Evolutionary conservation across 352 stramenopile genomes (phyloP), one percentile per base, ranked within the genome.

Genomic region (Phytophthora fragariae): DNA sequence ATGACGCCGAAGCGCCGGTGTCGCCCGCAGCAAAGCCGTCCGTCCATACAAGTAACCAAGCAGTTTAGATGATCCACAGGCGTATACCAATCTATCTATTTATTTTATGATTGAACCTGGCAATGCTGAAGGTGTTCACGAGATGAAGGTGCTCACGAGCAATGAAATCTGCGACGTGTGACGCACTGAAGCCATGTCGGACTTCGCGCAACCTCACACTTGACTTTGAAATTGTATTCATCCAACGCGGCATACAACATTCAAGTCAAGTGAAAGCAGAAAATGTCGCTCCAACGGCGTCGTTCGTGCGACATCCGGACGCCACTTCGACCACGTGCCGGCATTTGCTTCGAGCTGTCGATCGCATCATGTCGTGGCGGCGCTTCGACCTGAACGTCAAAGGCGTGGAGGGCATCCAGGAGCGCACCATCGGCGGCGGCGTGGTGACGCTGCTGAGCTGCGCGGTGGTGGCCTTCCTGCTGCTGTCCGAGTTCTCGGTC

Each of bases 381-480:
- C 85, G 85, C 70, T 97, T 95, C 73, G 90, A 97, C 82, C 81
- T 95, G 65, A 94, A 97, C 63, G 85, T 86, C 62, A 97, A 97
- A 85, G 90, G 89, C 80, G 85, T 97, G 50, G 90, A 97, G 73
- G 90, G 90, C 75, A 96, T 97, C 74, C 90, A 97, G 79, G 88
- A 95, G 82, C 88, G 88, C 75, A 97, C 90, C 50, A 91, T 93
- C 66, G 84, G 88, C 62, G 90, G 90, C 21, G 90, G 88, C 33
- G 62, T 97, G 50, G 86, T 97, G 62, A 97, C 90, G 72, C 81
- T 97, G 29, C 21, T 95, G 58, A 95, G 88, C 79, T 92, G 84
- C 54, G 61, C 88, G 54, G 79, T 89, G 53, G 90, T 93, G 57
- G 66, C 68, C 35, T 92, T 95, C 56, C 70, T 97, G 55, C 70